A percentile compares a stretch with the other conserved stretches of the same genome.
phyloP scores from a whole-genome alignment of 257 asterid genomes.

The Salvia splendens region DNA sequence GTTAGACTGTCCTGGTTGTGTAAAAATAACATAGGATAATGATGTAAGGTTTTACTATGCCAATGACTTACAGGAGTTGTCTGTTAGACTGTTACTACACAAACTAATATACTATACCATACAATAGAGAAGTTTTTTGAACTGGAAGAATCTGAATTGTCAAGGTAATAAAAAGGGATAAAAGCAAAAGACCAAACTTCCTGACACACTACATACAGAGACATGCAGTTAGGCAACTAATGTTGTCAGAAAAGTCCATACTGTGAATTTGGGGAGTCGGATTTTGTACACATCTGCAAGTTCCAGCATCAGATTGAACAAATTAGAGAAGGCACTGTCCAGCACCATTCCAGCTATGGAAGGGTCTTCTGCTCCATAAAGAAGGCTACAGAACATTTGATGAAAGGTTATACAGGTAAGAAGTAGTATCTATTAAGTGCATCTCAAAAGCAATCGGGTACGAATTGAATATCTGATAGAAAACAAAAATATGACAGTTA shows the following conservation, averaged over 20 bases:
- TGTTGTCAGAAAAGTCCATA: constrained; percentile 33
- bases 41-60: not conserved
- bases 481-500: not conserved
- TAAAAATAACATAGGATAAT: constrained; percentile 4
- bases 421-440: constrained; percentile 14
- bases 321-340: constrained; percentile 97
- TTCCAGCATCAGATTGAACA: constrained; percentile 94
- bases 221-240: constrained; percentile 1
- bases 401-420: constrained; percentile 23
- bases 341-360: constrained; percentile 98
- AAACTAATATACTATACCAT: constrained; percentile 1
- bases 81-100: not conserved
- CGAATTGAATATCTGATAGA: constrained; percentile 17
- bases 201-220: not conserved
- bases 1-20: not conserved
- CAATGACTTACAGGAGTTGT: constrained; percentile 11
- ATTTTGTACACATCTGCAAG: constrained; percentile 92
- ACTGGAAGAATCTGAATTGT: not conserved
- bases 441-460: constrained; percentile 3
- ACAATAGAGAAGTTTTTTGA: not conserved
- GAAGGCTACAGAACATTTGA: constrained; percentile 67
- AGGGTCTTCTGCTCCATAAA: constrained; percentile 98
- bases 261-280: constrained; percentile 92
- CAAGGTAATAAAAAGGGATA: not conserved
- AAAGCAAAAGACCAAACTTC: constrained; percentile 12